Evolutionary conservation across 176 grass and related monocot species (phyloP), one percentile per base, ranked within the genome.

Genomic region (Coix lacrymajobi): DNA sequence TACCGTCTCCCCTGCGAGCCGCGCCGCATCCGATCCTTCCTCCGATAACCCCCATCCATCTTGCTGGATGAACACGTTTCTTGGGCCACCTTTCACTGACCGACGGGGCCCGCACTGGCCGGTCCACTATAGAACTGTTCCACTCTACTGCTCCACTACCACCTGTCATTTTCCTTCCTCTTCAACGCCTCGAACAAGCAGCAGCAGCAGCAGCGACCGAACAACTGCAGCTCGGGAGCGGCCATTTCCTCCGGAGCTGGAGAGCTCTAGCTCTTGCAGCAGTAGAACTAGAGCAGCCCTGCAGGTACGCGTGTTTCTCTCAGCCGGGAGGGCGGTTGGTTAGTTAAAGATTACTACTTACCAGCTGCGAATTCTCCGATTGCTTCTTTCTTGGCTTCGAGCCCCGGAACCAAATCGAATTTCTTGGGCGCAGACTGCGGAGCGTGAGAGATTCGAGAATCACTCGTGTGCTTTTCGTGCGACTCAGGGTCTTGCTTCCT

Each of bases 261-360:
- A 62, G 65, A 77, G 20, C 52, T 77, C 65, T 6, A 60, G 20
- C 29, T 61, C 71, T 26, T 29, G 31, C 11, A 39, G 14, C 14
- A 5, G 22, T 5, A 57, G 10, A 52, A 2, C 45, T 31, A 22
- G 14, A 22, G 14, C 30, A 62, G 60, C 60, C n/a, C n/a, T n/a
- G n/a, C 60, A 75, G 85, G 79, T 83, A 83, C 26, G 73, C 20
- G 46, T 38, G 24, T 32, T 14, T 85, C 12, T 85, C 12, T 3
- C 36, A 25, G 45, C 58, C 3, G 1, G 39, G 16, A 15, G 0
- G 29, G 11, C 8, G 0, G 22, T 12, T 20, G 11, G 8, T 60
- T 60, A 60, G 56, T 11, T 0, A 29, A 32, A 58, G 24, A 26
- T 75, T 84, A 1, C 30, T 12, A 5, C 16, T 41, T 14, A 3